Base-by-base conservation (phyloP, 2,329 filamentous ascomycete genomes). In the Dothistroma pini region DNA sequence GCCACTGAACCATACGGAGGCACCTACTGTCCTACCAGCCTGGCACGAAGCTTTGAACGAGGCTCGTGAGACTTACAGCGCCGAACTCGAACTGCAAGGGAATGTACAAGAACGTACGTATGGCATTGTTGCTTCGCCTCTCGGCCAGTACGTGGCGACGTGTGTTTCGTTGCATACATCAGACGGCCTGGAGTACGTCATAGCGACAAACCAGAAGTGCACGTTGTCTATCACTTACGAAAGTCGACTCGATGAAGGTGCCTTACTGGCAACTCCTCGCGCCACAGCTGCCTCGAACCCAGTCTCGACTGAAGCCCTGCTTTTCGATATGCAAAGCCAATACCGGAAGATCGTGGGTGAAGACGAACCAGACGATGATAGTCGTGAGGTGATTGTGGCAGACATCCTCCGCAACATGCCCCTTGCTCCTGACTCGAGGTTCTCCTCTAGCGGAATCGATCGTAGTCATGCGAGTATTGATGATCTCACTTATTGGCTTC, bases 101-200 rank as follows among this genome's bases (percentile, higher is more conserved):
- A 73, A 81, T 56, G 77, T 79, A 8, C 71, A 77, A n/a, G 76
- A 79, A 7, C 80, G 80, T 62, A 76, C 80, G 8, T 86, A 83
- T 80, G 85, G 85, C 2, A 72, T 85, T 6, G 76, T 79, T 11
- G 58, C 67, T 2, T 79, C 79, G 16, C 80, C 81, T 19, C 69
- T 80, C 19, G 76, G 78, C 22, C 79, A 80, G 32, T 77, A 79
- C 25, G 70, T 80, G 14, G 83, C 81, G 5, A 76, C 77, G 3
- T 82, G 79, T 58, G 75, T 80, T 52, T 82, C 80, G 1, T 66
- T 83, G 31, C 83, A 87, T 68, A 84, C 84, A 0, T 81, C 78
- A 4, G 80, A 86, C 68, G 81, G 83, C 74, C 74, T 85, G 14
- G 82, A 86, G 62, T 86, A 86, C 67, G 77, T 78, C 0, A 81